phyloP scores from a whole-genome alignment of 306 rosid species.

The Pueraria montana region DNA sequence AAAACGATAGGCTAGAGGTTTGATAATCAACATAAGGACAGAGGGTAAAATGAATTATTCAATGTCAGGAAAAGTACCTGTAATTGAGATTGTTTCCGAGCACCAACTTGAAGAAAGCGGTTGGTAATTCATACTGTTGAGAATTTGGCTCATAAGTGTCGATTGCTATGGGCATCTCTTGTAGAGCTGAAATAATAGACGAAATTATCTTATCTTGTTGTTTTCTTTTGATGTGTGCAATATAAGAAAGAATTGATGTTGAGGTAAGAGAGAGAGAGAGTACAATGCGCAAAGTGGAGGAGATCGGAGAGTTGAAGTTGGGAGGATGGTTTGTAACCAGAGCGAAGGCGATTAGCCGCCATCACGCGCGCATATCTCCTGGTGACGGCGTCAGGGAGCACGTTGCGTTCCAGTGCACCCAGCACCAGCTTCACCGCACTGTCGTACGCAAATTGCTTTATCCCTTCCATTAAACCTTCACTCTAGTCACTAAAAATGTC shows the following conservation, averaged over 20 bases:
- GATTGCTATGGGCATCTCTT: slow-evolving; percentile 90
- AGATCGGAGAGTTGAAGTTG: slow-evolving; percentile 76
- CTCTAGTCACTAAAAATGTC: too few relatives aligned
- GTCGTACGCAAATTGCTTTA: slow-evolving; percentile 59
- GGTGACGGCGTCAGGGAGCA: slow-evolving; percentile 64
- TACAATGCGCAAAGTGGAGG: slow-evolving; percentile 70
- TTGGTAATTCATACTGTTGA: slow-evolving; percentile 90
- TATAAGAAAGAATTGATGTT: neutral
- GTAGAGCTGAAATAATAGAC: slow-evolving; percentile 63
- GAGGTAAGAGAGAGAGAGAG: neutral
- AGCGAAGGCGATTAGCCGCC: slow-evolving; percentile 78
- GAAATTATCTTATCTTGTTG: neutral
- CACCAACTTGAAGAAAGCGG: slow-evolving; percentile 90
- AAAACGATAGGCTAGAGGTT: neutral
- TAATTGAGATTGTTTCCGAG: slow-evolving; percentile 86
- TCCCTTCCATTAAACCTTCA: slow-evolving; percentile 41
- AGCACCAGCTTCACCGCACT: slow-evolving; percentile 62
- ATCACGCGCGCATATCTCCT: slow-evolving; percentile 76
- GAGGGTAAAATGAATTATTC: neutral
- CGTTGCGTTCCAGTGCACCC: slow-evolving; percentile 69
- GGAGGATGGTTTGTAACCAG: slow-evolving; percentile 70
- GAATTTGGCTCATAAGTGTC: slow-evolving; percentile 75
- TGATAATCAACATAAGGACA: neutral
- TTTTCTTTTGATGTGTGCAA: too few relatives aligned
- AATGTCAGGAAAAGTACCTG: slow-evolving; percentile 59